phyloP scores from a whole-genome alignment of 192 early-diverging fungal species.

The Dissophora globulifera region DNA sequence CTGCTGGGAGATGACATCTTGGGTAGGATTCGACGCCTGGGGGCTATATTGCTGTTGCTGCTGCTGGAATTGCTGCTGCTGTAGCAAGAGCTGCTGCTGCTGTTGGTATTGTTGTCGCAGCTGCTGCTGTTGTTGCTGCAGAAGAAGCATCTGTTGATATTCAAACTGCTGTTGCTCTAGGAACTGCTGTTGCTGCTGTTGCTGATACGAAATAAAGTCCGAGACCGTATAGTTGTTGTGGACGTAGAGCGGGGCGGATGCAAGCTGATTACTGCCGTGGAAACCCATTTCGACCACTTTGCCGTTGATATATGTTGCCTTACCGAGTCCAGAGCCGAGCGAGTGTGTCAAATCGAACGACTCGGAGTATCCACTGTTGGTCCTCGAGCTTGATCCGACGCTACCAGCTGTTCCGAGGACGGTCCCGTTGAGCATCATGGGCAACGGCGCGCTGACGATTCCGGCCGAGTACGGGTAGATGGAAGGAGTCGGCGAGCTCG shows the following conservation, averaged over 20 bases:
- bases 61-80: constrained; percentile 22
- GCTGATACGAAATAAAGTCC: constrained; percentile 51
- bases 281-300: constrained; percentile 30
- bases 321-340: constrained; percentile 36
- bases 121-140: constrained; percentile 50
- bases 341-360: constrained; percentile 16
- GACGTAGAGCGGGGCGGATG: constrained; percentile 10
- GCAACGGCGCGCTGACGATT: constrained; percentile 26
- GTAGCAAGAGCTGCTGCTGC: constrained; percentile 29
- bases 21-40: not conserved
- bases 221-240: constrained; percentile 44
- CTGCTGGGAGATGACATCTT: constrained; percentile 15
- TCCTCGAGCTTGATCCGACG: constrained; percentile 9
- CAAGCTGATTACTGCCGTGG: constrained; percentile 10
- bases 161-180: constrained; percentile 49
- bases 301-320: constrained; percentile 46
- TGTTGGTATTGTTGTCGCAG: constrained; percentile 27
- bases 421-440: constrained; percentile 6
- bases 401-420: not conserved
- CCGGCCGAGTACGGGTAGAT: constrained; percentile 4
- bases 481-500: constrained; percentile 17
- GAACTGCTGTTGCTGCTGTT: constrained; percentile 51
- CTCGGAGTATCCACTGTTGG: constrained; percentile 48
- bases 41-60: constrained; percentile 8
- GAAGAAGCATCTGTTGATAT: constrained; percentile 48